Evolutionary conservation across 2,329 filamentous ascomycete species (phyloP).

Genomic region (Phialemoniopsis sp.): DNA sequence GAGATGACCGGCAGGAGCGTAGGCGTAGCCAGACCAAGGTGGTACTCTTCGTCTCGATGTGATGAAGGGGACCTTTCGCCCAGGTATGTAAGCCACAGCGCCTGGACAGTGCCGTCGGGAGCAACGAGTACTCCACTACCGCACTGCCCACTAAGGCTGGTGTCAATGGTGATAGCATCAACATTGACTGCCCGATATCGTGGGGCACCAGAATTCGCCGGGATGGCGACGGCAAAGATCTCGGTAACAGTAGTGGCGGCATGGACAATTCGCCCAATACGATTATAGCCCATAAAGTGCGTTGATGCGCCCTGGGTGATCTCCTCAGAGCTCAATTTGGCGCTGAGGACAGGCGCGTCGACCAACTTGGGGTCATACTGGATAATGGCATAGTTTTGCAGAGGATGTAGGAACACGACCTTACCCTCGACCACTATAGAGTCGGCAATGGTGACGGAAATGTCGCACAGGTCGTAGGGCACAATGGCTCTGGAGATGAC

Average conservation of each 20-base stretch:
- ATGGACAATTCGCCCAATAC: constrained; percentile 89
- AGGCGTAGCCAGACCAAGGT: constrained; percentile 85
- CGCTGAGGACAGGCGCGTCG: constrained; percentile 88
- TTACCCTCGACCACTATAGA: constrained; percentile 93
- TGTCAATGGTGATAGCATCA: constrained; percentile 96
- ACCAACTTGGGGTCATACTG: constrained; percentile 92
- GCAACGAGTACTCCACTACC: constrained; percentile 89
- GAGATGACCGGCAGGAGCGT: constrained; percentile 84
- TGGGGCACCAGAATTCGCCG: constrained; percentile 85
- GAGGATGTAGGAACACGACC: constrained; percentile 90
- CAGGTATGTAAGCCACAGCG: constrained; percentile 94
- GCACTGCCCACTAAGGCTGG: constrained; percentile 83
- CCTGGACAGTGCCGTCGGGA: constrained; percentile 88
- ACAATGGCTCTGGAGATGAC: constrained; percentile 92
- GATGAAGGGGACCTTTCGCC: constrained; percentile 78
- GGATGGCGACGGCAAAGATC: constrained; percentile 94
- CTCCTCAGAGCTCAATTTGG: constrained; percentile 72
- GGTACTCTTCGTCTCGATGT: constrained; percentile 92
- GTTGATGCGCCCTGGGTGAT: constrained; percentile 93
- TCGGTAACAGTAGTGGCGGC: constrained; percentile 94
- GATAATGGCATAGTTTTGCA: constrained; percentile 95
- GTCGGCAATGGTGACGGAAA: constrained; percentile 93
- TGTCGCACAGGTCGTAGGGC: constrained; percentile 94
- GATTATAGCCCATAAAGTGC: constrained; percentile 97
- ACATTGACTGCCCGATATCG: constrained; percentile 93